A percentile compares a stretch with the other conserved stretches of the same genome.
These are phyloP conservation scores for Volvox africanus DNA, from an alignment of 139 green algal genomes.

Conservation along the genomic window DNA sequence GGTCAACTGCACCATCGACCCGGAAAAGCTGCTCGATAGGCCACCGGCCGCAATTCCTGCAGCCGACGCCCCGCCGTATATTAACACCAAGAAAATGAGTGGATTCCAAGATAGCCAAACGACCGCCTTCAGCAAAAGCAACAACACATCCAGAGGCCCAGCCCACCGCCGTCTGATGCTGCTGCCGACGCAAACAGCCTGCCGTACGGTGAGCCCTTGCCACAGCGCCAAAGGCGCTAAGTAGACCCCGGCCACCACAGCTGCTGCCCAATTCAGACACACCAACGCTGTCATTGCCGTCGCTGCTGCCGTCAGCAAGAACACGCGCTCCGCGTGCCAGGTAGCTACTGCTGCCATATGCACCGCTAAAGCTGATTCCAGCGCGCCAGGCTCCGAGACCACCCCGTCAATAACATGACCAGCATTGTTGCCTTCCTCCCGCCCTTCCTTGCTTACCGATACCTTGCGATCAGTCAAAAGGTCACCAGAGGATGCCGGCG, in stretches of 20 bases:
- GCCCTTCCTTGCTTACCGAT: too few species aligned
- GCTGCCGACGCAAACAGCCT: background rate
- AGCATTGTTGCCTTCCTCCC: too few species aligned
- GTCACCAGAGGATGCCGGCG: too few species aligned
- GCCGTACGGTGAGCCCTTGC: background rate
- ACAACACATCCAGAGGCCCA: background rate
- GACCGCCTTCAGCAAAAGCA: background rate
- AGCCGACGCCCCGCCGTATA: background rate
- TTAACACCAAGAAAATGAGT: background rate
- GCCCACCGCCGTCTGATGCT: background rate
- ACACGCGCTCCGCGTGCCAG: conserved; percentile 40
- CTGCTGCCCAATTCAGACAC: conserved; percentile 70
- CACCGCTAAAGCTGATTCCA: background rate
- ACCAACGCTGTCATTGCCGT: conserved; percentile 56
- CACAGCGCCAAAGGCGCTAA: conserved; percentile 48
- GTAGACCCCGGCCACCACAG: conserved; percentile 46
- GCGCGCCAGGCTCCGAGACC: background rate
- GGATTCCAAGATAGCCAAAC: background rate
- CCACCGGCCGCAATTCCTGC: background rate
- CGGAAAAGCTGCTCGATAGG: background rate
- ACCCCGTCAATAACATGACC: too few species aligned
- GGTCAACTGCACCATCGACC: background rate
- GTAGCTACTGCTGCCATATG: background rate
- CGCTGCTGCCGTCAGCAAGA: conserved; percentile 50
- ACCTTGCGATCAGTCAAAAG: too few species aligned